Conservation (phyloP, 2,329 filamentous ascomycete species). For the Thyridium curvatum region DNA sequence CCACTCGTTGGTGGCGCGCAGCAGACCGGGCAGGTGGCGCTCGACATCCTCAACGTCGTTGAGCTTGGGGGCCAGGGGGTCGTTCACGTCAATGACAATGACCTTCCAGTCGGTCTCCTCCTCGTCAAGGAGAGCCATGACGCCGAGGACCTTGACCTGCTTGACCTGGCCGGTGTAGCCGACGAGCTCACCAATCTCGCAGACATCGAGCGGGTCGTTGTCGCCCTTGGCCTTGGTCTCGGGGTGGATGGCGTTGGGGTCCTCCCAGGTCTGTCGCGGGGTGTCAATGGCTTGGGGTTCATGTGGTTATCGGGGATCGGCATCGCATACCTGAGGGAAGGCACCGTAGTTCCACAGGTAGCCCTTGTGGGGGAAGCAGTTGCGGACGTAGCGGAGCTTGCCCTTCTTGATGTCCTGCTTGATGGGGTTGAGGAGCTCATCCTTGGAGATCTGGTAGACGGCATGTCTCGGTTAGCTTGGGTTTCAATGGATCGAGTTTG, state of each 20-base stretch:
- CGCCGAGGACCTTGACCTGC: slow-evolving; percentile 99
- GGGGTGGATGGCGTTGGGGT: slow-evolving; percentile 90
- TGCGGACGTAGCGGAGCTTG: slow-evolving; percentile 98
- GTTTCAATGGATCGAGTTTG: neutral
- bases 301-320: slow-evolving; percentile 8
- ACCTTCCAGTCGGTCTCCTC: slow-evolving; percentile 99
- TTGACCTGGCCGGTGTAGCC: slow-evolving; percentile 95
- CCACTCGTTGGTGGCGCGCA: slow-evolving; percentile 99
- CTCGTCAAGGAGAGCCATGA: slow-evolving; percentile 98
- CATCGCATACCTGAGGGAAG: slow-evolving; percentile 78
- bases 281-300: slow-evolving; percentile 6
- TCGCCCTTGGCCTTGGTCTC: slow-evolving; percentile 99
- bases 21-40: slow-evolving; percentile 91
- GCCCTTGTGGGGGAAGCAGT: slow-evolving; percentile 99
- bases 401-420: slow-evolving; percentile 99
- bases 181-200: slow-evolving; percentile 98
- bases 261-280: slow-evolving; percentile 82
- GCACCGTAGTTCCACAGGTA: slow-evolving; percentile 99
- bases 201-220: slow-evolving; percentile 98
- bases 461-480: slow-evolving; percentile 4
- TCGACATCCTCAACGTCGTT: slow-evolving; percentile 99
- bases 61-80: slow-evolving; percentile 91
- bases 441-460: slow-evolving; percentile 80
- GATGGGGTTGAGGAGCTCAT: slow-evolving; percentile 96
- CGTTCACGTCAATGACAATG: slow-evolving; percentile 98